A percentile compares a stretch with the other conserved stretches of the same genome.
Conservation (phyloP, 1,139 yeast species). For the Candida labiduridarum region DNA sequence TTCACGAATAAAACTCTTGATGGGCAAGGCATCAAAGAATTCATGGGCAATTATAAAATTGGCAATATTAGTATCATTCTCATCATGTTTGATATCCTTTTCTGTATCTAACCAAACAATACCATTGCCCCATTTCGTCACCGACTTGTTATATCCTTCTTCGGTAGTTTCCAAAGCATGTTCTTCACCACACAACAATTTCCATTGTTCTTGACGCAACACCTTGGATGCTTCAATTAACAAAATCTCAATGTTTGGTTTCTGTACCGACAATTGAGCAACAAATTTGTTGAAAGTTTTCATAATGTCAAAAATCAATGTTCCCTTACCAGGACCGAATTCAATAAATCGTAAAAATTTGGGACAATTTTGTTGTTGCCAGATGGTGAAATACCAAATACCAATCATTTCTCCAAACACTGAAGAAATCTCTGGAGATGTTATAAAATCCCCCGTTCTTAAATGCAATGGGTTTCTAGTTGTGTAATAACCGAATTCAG, state of each 20-base stretch:
- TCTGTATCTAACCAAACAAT: conserved; percentile 76
- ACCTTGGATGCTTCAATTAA: conserved; percentile 76
- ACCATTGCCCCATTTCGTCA: conserved; percentile 55
- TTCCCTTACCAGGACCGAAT: conserved; percentile 87
- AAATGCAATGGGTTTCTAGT: conserved; percentile 73
- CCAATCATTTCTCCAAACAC: conserved; percentile 89
- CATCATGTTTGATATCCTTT: conserved; percentile 46
- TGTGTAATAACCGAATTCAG: conserved; percentile 78
- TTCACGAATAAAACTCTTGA: conserved; percentile 66
- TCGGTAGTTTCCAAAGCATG: conserved; percentile 21
- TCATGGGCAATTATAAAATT: conserved; percentile 82
- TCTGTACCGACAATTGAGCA: conserved; percentile 23
- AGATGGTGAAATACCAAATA: conserved; percentile 65
- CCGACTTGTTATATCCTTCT: conserved; percentile 40
- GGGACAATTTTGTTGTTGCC: conserved; percentile 63
- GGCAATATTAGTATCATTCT: conserved; percentile 34
- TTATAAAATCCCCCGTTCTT: conserved; percentile 70
- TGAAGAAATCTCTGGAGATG: conserved; percentile 86
- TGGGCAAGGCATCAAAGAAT: conserved; percentile 85
- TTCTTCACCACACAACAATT: conserved; percentile 46
- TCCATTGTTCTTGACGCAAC: conserved; percentile 59
- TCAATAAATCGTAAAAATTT: conserved; percentile 61
- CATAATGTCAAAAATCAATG: conserved; percentile 70
- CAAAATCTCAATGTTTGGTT: conserved; percentile 44
- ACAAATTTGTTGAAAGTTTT: conserved; percentile 47